These are phyloP conservation scores for Mucor saturninus DNA, from an alignment of 371 early-diverging fungal species.

Conservation along the genomic window DNA sequence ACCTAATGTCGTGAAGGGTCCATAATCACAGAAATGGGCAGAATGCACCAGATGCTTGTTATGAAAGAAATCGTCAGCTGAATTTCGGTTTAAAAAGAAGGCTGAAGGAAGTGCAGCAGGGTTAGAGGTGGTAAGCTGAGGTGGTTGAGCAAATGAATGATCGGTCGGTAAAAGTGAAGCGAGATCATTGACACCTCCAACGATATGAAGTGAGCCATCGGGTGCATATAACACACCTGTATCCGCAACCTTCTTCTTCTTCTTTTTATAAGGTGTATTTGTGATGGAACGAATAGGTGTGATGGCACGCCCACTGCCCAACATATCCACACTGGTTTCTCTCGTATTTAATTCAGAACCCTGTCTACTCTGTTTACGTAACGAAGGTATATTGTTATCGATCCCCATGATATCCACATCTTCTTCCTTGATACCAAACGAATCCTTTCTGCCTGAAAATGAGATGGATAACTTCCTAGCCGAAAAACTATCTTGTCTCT, in stretches of 20 bases:
- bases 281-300: slow-evolving; percentile 28
- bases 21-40: slow-evolving; percentile 59
- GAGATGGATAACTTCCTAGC: slow-evolving; percentile 26
- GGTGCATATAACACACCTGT: slow-evolving; percentile 49
- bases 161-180: slow-evolving; percentile 31
- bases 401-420: slow-evolving; percentile 59
- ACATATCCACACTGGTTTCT: slow-evolving; percentile 34
- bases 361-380: slow-evolving; percentile 36
- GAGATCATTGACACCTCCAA: slow-evolving; percentile 43
- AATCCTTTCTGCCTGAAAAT: slow-evolving; percentile 23
- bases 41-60: slow-evolving; percentile 47
- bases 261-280: slow-evolving; percentile 39
- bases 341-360: slow-evolving; percentile 29
- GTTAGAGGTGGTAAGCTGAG: slow-evolving; percentile 45
- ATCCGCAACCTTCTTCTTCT: slow-evolving; percentile 52
- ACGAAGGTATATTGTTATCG: slow-evolving; percentile 32
- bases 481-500: slow-evolving; percentile 10
- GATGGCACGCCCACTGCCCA: slow-evolving; percentile 33
- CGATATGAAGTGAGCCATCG: slow-evolving; percentile 49
- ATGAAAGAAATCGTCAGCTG: slow-evolving; percentile 43
- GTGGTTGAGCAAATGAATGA: slow-evolving; percentile 38
- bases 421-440: slow-evolving; percentile 44
- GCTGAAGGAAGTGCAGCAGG: slow-evolving; percentile 51
- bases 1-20: slow-evolving; percentile 57
- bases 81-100: slow-evolving; percentile 38